Base-by-base conservation (phyloP, 2,329 filamentous ascomycete species). In the Aspergillus novoparasiticus region DNA sequence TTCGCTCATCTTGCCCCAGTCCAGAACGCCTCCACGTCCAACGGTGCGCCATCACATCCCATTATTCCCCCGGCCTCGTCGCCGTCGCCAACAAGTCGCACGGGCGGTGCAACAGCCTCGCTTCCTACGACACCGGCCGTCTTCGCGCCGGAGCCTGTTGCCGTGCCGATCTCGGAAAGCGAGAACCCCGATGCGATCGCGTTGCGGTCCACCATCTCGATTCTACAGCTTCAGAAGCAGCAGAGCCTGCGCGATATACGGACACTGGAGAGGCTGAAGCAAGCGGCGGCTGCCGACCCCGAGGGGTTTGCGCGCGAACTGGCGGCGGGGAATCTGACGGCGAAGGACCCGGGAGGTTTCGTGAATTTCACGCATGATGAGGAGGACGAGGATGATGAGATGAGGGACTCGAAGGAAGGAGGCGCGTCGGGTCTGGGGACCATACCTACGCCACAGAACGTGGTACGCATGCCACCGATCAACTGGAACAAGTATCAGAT, bases 401-500 rank as follows among this genome's bases (percentile, higher is more conserved):
- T 71, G 69, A 51, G 55, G 16, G 58, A 58, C 3, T 46, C 54
- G 19, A 51, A 62, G 8, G 48, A 32, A 6, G 36, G 59, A 36
- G 55, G 57, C 4, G 43, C 57, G 6, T 68, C 68, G 11, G 65
- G 67, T 3, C 93, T 93, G 81, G 82, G 86, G 2, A 80, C 80
- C 21, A 85, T 97, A 16, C 94, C 94, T 0, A 85, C 85, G 16
- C 88, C 91, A 8, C 94, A 97, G 76, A 91, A 91, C 69, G 82
- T 98, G 0, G 89, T 96, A 30, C 89, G 94, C 46, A 93, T 90
- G 80, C 94, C 94, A 10, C 90, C 92, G 10, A 89, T 98, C 73
- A 97, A 97, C 81, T 98, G 94, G 94, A 87, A 89, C 14, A 94
- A 97, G 74, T 98, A 98, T 77, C 92, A 92, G 70, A 85, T 97